A percentile compares a stretch with the other conserved stretches of the same genome.
phyloP scores from a whole-genome alignment of 2,329 filamentous ascomycete species.

The Fusarium xyrophilum region DNA sequence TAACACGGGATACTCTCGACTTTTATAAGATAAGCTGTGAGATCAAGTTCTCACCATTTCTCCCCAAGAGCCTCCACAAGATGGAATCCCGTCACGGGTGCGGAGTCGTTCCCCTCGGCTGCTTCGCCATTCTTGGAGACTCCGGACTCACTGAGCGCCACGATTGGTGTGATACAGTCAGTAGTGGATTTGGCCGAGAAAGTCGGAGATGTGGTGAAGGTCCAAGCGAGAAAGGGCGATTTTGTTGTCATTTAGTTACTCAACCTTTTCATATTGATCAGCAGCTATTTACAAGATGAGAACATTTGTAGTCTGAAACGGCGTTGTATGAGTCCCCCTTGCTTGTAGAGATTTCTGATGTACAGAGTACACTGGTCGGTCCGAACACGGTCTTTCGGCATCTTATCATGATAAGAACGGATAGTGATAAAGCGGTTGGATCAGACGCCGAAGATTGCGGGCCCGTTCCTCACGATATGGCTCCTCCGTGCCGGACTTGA shows the following conservation, averaged over 20 bases:
- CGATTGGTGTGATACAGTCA: slow-evolving; percentile 17
- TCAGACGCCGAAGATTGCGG: background rate
- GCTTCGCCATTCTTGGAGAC: slow-evolving; percentile 25
- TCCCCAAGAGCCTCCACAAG: slow-evolving; percentile 16
- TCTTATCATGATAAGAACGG: background rate
- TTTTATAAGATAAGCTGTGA: slow-evolving; percentile 19
- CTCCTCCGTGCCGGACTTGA: slow-evolving; percentile 2
- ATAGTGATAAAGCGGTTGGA: background rate
- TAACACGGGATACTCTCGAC: no score
- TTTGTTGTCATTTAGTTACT: slow-evolving; percentile 17
- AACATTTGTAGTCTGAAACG: background rate
- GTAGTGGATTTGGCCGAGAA: slow-evolving; percentile 40
- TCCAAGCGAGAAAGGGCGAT: slow-evolving; percentile 25
- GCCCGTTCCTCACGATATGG: background rate
- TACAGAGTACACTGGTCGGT: background rate
- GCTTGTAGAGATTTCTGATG: background rate
- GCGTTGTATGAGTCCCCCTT: background rate
- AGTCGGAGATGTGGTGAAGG: slow-evolving; percentile 22
- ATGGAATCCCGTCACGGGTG: slow-evolving; percentile 37
- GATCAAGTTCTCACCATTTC: background rate
- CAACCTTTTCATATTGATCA: background rate
- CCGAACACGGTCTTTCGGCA: background rate
- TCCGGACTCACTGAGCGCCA: slow-evolving; percentile 22
- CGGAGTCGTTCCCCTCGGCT: slow-evolving; percentile 35
- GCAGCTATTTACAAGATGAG: background rate